Base-by-base conservation (phyloP, 2,329 filamentous ascomycete species). In the Xylaria sp. region DNA sequence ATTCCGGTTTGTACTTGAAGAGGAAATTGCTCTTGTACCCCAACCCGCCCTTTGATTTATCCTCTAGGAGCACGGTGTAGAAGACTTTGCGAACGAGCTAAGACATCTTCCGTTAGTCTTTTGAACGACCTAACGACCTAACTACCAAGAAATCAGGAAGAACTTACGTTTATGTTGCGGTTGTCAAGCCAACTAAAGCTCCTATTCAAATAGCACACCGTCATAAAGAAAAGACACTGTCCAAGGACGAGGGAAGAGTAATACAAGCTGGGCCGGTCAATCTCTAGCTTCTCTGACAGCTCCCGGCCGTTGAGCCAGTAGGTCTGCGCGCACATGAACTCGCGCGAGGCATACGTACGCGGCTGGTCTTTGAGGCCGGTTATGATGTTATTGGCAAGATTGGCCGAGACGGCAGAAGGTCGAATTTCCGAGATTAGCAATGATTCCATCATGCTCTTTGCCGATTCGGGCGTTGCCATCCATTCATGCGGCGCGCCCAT, bases 341-440 rank as follows among this genome's bases (percentile, higher is more conserved):
- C 86, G 5, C 86, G 84, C 1, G 88, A 90, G 0, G 90, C 85
- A 71, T 88, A 90, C 0, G 88, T 84, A 0, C 92, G 92, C 0
- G 91, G 87, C 48, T 88, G 86, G 58, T 85, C 83, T 72, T 90
- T 85, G n/a, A 94, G 82, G 2, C 87, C 86, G 3, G 87, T 84
- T 72, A 95, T 89, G 74, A 94, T 91, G 75, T 94, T 95, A 78
- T 91, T 91, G 2, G 91, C 91, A 30, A 95, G 83, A 6, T 90
- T 82, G 54, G 84, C 84, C 0, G 87, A 90, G 21, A 86, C 91
- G 0, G 84, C 79, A 0, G 87, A 89, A 0, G 92, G 92, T 30
- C 86, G 76, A 21, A 94, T 85, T 77, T 94, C 92, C 32, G 89
- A 85, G 32, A 87, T 79, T 19, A 93, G 78, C 1, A 94, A 80